Conservation (phyloP, 805 yeast genomes). For the Candida argentea region DNA sequence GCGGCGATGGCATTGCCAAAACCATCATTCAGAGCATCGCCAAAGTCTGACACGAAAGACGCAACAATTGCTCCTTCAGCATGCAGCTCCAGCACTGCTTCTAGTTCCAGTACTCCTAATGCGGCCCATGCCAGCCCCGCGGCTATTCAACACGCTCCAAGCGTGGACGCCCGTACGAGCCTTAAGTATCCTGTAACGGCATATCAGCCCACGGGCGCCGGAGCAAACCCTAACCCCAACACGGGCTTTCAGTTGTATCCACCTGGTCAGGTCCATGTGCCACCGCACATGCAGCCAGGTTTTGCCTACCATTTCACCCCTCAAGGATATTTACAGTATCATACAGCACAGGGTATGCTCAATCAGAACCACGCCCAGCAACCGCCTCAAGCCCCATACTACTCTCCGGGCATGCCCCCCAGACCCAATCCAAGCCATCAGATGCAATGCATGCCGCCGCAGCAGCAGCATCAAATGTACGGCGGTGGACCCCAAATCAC, state of each 20-base stretch:
- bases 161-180: no score
- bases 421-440: no score
- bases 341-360: no score
- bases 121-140: neutral
- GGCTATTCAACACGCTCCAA: constrained; percentile 5
- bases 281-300: constrained; percentile 14
- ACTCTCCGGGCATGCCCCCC: no score
- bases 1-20: constrained; percentile 47
- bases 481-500: constrained; percentile 3
- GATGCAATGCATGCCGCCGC: no score
- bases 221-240: constrained; percentile 3
- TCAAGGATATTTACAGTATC: constrained; percentile 24
- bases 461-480: no score
- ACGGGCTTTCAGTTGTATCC: neutral
- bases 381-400: constrained; percentile 10
- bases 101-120: neutral
- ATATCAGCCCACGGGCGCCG: constrained; percentile 15
- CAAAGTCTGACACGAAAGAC: constrained; percentile 7
- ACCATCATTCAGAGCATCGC: constrained; percentile 36
- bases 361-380: no score
- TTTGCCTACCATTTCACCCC: constrained; percentile 21
- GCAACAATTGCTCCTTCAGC: neutral
- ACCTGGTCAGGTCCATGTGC: neutral
- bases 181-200: constrained; percentile 25
- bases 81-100: neutral